A percentile compares a stretch with the other conserved stretches of the same genome.
Conservation (phyloP, 495 filamentous ascomycete species). For the Parachaetomium inaequale region DNA sequence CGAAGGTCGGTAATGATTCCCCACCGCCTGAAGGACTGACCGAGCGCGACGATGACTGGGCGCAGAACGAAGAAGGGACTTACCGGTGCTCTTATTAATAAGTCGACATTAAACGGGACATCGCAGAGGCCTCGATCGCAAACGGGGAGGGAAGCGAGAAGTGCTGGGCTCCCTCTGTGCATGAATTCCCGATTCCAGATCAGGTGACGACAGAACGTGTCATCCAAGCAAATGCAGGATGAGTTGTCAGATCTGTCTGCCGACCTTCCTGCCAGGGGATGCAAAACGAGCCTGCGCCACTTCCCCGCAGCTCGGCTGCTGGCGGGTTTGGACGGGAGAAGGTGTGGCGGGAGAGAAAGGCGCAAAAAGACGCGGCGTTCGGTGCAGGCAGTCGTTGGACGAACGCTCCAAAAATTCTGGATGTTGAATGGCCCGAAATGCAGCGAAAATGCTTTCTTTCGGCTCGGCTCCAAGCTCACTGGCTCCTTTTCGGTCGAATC, state of each 20-base stretch:
- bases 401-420: conserved; percentile 13
- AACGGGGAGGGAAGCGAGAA: conserved; percentile 17
- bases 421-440: conserved; percentile 25
- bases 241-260: conserved; percentile 22
- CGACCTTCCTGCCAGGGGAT: background rate
- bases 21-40: conserved; percentile 3
- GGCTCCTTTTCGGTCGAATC: conserved; percentile 24
- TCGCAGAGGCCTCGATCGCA: conserved; percentile 25
- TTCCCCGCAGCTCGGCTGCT: conserved; percentile 13
- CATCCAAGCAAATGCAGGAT: conserved; percentile 28
- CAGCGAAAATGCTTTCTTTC: background rate
- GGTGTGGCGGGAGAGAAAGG: conserved; percentile 13
- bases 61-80: conserved; percentile 5
- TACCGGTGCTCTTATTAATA: conserved; percentile 30
- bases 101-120: conserved; percentile 14
- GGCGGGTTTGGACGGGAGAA: conserved; percentile 10
- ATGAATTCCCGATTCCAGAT: conserved; percentile 29
- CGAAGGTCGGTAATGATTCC: conserved; percentile 1
- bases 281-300: background rate
- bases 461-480: conserved; percentile 12
- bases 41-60: conserved; percentile 7
- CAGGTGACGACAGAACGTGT: conserved; percentile 34
- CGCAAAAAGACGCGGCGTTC: no score
- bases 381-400: no score
- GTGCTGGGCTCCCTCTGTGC: conserved; percentile 10